A percentile compares a stretch with the other conserved stretches of the same genome.
These are phyloP conservation scores for Aspergillus pseudoterreus DNA, from an alignment of 2,329 filamentous ascomycete genomes.

Conservation along the genomic window DNA sequence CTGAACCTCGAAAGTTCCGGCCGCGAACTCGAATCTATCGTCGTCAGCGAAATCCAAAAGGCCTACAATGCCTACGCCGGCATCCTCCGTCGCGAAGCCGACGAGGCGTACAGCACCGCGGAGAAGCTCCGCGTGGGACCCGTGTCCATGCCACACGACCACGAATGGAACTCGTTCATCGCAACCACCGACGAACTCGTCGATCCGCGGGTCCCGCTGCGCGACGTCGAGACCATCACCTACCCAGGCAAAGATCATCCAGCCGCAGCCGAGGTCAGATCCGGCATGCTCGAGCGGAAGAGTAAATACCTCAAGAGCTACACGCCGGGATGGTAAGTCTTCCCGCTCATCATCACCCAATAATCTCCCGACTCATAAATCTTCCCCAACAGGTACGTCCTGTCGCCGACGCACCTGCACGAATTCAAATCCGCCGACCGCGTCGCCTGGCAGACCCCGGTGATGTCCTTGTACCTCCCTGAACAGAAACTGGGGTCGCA, in stretches of 20 bases:
- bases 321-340: slow-evolving; percentile 80
- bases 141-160: slow-evolving; percentile 88
- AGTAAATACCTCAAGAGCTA: slow-evolving; percentile 99
- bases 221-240: slow-evolving; percentile 75
- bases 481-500: slow-evolving; percentile 95
- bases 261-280: slow-evolving; percentile 77
- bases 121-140: slow-evolving; percentile 81
- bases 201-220: slow-evolving; percentile 74
- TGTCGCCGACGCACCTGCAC: slow-evolving; percentile 94
- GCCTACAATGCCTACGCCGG: slow-evolving; percentile 91
- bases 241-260: slow-evolving; percentile 89
- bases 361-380: slow-evolving; percentile 7
- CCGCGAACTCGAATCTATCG: slow-evolving; percentile 90
- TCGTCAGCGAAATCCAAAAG: slow-evolving; percentile 96
- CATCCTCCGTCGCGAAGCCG: slow-evolving; percentile 86
- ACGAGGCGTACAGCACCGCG: slow-evolving; percentile 71
- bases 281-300: slow-evolving; percentile 91
- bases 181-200: slow-evolving; percentile 79
- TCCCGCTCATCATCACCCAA: not conserved
- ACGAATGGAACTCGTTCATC: slow-evolving; percentile 85
- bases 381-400: slow-evolving; percentile 68
- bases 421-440: slow-evolving; percentile 99
- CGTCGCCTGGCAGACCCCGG: slow-evolving; percentile 71
- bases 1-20: slow-evolving; percentile 92
- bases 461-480: slow-evolving; percentile 93